These are phyloP conservation scores for Saururus chinensis DNA, from an alignment of 164 flowering plant genomes.

Conservation along the genomic window DNA sequence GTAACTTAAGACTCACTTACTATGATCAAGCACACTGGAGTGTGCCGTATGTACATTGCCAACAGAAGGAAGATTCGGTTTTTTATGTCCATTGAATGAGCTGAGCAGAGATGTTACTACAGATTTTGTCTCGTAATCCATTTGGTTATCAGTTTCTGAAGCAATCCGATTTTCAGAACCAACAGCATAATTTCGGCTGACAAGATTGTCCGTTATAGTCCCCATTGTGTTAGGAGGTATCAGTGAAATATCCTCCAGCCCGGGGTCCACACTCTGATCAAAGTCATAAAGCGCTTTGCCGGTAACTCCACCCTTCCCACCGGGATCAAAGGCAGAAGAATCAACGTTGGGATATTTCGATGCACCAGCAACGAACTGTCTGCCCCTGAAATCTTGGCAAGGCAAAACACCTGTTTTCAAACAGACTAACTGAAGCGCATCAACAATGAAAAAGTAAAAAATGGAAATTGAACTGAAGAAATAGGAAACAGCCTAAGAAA, in stretches of 20 bases:
- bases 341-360: conserved; percentile 19
- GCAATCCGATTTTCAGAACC: conserved; percentile 5
- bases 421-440: not conserved
- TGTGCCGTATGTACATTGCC: not conserved
- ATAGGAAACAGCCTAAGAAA: no score
- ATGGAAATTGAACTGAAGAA: not conserved
- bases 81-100: conserved; percentile 28
- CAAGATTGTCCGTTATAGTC: not conserved
- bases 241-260: conserved; percentile 29
- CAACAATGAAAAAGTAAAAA: not conserved
- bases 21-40: not conserved
- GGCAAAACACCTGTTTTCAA: conserved; percentile 34
- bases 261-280: conserved; percentile 1
- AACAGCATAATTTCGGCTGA: not conserved
- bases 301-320: not conserved
- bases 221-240: conserved; percentile 40
- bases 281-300: not conserved
- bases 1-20: conserved; percentile 19
- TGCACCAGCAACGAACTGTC: conserved; percentile 44
- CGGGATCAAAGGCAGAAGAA: not conserved
- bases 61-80: conserved; percentile 8
- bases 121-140: not conserved
- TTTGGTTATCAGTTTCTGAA: not conserved
- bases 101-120: not conserved
- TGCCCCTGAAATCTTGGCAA: conserved; percentile 39